Base-by-base conservation (phyloP, 78 protist species). In the Bigelowiella natans region DNA sequence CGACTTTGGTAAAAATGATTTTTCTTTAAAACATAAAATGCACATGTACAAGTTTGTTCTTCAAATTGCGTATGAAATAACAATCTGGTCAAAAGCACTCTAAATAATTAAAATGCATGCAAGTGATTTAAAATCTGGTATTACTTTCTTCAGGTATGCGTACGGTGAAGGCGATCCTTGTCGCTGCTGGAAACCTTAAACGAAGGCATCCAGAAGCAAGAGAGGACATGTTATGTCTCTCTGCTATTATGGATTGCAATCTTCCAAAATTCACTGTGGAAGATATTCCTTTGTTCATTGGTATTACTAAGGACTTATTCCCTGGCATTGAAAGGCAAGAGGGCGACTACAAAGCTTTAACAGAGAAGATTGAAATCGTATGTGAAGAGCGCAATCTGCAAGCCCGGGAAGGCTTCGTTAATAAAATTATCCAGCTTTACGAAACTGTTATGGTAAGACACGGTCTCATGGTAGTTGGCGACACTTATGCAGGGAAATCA, bases 381-480 rank as follows among this genome's bases (percentile, higher is more conserved):
- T 51, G 90, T 91, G 51, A 40, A 18, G 39, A 1, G 11, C 1
- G 31, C 36, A 28, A 30, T 29, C 38, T 93, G 73, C 95, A 91
- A 18, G 73, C 18, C 73, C 73, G 85, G 37, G 73, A 11, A 29
- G 0, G 30, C 31, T 94, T 94, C 88, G 7, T 95, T 73, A 30
- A n/a, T 38, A 95, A 94, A 91, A 36, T 40, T 29, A 82, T 89
- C 37, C 94, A 95, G 90, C 37, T 94, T 39, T 91, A 89, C 82
- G 96, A 94, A 39, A 94, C 93, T 38, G 2, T 92, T 11, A 2
- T 89, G 11, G 93, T 93, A n/a, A 89, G 93, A 7, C 95, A 95
- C 40, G 95, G 95, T 36, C 40, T 94, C 83, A 95, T 95, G 96
- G 39, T 95, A 83, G 96, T 95, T 28, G 98, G 98, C 86, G 89